Evolutionary conservation across 192 early-diverging fungal genomes (phyloP).

Genomic region (Backusella macrospora): DNA sequence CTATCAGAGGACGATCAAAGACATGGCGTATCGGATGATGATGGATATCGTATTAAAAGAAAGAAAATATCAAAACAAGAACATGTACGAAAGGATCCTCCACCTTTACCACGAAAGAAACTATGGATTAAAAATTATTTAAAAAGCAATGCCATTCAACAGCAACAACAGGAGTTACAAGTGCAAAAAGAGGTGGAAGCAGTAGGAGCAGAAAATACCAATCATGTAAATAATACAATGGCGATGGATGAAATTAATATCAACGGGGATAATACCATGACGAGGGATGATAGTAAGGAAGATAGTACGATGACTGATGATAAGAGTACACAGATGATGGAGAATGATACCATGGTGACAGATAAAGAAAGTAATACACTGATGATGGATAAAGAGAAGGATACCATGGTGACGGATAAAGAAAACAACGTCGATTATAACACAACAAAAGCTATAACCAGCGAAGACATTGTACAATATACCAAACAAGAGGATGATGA

Average conservation of each 20-base stretch:
- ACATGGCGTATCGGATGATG: neutral
- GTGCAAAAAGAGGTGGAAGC: no score
- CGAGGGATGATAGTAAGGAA: no score
- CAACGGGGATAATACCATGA: no score
- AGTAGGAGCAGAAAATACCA: no score
- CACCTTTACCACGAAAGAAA: neutral
- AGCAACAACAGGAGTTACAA: neutral
- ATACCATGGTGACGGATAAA: neutral
- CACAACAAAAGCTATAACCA: neutral
- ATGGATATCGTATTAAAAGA: neutral
- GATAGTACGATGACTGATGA: no score
- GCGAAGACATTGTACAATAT: neutral
- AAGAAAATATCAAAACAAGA: neutral
- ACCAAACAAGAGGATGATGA: slow-evolving; percentile 11
- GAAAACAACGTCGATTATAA: neutral
- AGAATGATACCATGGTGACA: no score
- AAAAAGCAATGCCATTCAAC: neutral
- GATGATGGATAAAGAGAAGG: neutral
- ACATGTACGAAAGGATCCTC: neutral
- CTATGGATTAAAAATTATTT: slow-evolving; percentile 5
- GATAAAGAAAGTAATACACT: neutral
- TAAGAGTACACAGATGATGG: no score
- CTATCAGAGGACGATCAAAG: slow-evolving; percentile 11
- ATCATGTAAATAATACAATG: no score
- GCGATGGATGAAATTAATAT: no score